These are phyloP conservation scores for Kodamaea lidongshanica DNA, from an alignment of 805 yeast species.

Conservation along the genomic window DNA sequence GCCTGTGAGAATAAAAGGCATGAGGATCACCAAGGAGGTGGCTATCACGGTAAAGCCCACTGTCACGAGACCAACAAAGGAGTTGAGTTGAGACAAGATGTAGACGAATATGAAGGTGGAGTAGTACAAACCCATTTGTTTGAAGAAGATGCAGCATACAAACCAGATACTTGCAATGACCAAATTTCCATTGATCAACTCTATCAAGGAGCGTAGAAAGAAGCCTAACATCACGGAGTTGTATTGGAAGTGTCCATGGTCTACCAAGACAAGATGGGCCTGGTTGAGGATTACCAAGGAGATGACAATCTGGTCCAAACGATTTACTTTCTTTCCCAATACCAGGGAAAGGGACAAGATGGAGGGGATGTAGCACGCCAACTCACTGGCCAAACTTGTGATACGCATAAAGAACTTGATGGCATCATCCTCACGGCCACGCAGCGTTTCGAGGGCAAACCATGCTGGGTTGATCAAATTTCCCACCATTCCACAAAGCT, in stretches of 20 bases:
- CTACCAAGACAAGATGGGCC: slow-evolving; percentile 77
- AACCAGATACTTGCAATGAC: slow-evolving; percentile 71
- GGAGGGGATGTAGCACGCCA: slow-evolving; percentile 71
- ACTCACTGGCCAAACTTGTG: slow-evolving; percentile 71
- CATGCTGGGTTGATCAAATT: slow-evolving; percentile 55
- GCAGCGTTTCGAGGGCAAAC: slow-evolving; percentile 67
- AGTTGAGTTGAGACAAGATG: slow-evolving; percentile 46
- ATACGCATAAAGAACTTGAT: slow-evolving; percentile 81
- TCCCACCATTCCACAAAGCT: slow-evolving; percentile 71
- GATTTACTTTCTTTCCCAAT: slow-evolving; percentile 54
- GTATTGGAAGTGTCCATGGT: slow-evolving; percentile 96
- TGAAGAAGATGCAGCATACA: slow-evolving; percentile 72
- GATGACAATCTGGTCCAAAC: slow-evolving; percentile 71
- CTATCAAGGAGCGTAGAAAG: slow-evolving; percentile 59
- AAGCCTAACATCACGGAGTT: slow-evolving; percentile 93
- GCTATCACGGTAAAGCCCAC: slow-evolving; percentile 60
- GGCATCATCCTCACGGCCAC: slow-evolving; percentile 65
- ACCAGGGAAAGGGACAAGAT: slow-evolving; percentile 64
- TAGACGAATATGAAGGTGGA: slow-evolving; percentile 84
- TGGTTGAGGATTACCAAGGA: slow-evolving; percentile 77
- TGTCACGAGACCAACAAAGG: slow-evolving; percentile 50
- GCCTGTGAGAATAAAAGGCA: slow-evolving; percentile 49
- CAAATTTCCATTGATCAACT: slow-evolving; percentile 56
- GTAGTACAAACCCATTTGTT: slow-evolving; percentile 93
- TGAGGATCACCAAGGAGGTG: slow-evolving; percentile 46